Evolutionary conservation across 805 yeast species (phyloP), one percentile per base, ranked within the genome.

Genomic region (Isabelozyma heimii): DNA sequence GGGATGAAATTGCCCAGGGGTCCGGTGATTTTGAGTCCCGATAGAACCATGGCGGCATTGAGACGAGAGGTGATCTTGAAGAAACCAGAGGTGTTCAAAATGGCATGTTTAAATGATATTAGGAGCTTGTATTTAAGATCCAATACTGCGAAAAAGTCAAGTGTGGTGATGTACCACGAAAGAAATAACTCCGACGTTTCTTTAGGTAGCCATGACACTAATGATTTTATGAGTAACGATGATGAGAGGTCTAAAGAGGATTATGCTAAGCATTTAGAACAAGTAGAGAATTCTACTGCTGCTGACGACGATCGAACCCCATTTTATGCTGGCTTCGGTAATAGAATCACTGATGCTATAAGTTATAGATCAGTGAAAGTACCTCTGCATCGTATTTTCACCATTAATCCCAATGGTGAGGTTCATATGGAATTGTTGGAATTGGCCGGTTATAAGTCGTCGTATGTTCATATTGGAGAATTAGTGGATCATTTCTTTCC

Each of bases 401-500:
- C 99, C 7, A 94, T 94, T 58, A 92, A 94, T 60, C 91, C 98
- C 1, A 90, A 89, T 53, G 97, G 97, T 2, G 98, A 94, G 55
- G 99, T 94, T 40, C 97, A 90, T 72, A 87, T 94, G 96, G 99
- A 94, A 67, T 77, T 94, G 54, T 74, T 94, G 47, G 98, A 94
- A 63, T 75, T 94, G 60, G 95, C 97, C 0, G 99, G 99, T 2
- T 89, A 88, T 66, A 87, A 81, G 61, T 85, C 94, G 46, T 84
- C 96, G 0, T 94, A 94, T 64, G 82, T 94, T 45, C 85, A 84
- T 54, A 92, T 94, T 60, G 89, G 94, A 42, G 98, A 94, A 65
- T 76, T 94, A 47, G 97, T 94, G 10, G 99, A 94, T 67, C 98
- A 94, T 66, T 91, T 91, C 66, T 94, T 94, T 77, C 99, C 99